Evolutionary conservation across 1,284 basidiomycete genomes (phyloP).

Genomic region (Rhodotorula sp.): DNA sequence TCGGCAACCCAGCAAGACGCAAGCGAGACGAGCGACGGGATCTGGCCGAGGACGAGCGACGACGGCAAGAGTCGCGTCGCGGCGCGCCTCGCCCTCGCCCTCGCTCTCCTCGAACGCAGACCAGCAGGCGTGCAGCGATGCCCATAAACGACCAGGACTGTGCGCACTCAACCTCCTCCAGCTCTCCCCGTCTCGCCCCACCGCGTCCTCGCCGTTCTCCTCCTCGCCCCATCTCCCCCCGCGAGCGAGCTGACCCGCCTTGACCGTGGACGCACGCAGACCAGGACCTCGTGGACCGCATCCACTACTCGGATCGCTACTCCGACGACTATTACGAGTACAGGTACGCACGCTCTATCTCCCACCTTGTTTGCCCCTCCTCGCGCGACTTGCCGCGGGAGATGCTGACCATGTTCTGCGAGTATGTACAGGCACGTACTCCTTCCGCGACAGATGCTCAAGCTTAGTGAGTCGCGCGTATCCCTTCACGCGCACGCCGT

Average conservation of each 20-base stretch:
- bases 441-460: slow-evolving; percentile 37
- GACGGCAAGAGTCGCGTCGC: neutral
- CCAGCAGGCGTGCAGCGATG: neutral
- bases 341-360: neutral
- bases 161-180: neutral
- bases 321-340: slow-evolving; percentile 29
- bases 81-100: neutral
- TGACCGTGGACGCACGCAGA: slow-evolving; percentile 1
- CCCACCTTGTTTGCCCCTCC: too few species aligned
- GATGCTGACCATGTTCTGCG: neutral
- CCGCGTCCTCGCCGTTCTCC: neutral
- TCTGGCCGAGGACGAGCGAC: neutral
- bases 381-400: too few species aligned
- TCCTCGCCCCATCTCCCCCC: neutral
- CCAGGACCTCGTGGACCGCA: slow-evolving; percentile 26
- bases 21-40: neutral
- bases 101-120: too few species aligned
- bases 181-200: neutral
- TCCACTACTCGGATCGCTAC: slow-evolving; percentile 30
- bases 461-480: slow-evolving; percentile 25
- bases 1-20: too few species aligned
- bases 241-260: neutral
- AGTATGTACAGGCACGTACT: slow-evolving; percentile 21
- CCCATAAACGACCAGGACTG: slow-evolving; percentile 15
- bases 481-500: too few species aligned